Evolutionary conservation across 2,329 filamentous ascomycete genomes (phyloP).

Genomic region (Calonectria honghensis): DNA sequence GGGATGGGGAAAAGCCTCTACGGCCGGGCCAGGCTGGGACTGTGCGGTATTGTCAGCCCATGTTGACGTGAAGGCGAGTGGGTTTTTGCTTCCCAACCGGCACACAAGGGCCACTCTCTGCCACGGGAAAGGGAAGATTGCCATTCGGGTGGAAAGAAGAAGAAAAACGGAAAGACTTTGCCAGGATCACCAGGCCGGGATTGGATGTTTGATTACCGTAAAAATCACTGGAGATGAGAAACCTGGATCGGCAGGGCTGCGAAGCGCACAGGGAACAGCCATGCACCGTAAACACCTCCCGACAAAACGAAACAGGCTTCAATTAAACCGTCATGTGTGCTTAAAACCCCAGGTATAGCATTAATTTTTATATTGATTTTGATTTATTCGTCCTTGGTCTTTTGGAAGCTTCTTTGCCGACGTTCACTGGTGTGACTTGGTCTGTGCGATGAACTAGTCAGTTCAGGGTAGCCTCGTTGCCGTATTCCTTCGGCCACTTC

Average conservation of each 20-base stretch:
- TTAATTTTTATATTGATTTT: slow-evolving; percentile 20
- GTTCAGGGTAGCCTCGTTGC: not conserved
- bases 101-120: not conserved
- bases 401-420: not conserved
- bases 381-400: not conserved
- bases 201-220: not conserved
- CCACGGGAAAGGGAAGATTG: not conserved
- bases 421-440: not conserved
- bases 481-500: not conserved
- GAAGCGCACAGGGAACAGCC: not conserved
- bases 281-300: not conserved
- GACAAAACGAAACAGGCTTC: slow-evolving; percentile 5
- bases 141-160: not conserved
- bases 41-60: slow-evolving; percentile 13
- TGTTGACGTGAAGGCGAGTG: not conserved
- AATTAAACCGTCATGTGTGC: slow-evolving; percentile 8
- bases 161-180: not conserved
- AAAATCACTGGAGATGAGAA: not conserved
- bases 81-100: not conserved
- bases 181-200: not conserved
- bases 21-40: not conserved
- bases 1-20: not conserved
- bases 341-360: slow-evolving; percentile 3
- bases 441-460: not conserved
- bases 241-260: not conserved